Evolutionary conservation across 2,329 filamentous ascomycete species (phyloP).

Genomic region (Colletotrichum sp.): DNA sequence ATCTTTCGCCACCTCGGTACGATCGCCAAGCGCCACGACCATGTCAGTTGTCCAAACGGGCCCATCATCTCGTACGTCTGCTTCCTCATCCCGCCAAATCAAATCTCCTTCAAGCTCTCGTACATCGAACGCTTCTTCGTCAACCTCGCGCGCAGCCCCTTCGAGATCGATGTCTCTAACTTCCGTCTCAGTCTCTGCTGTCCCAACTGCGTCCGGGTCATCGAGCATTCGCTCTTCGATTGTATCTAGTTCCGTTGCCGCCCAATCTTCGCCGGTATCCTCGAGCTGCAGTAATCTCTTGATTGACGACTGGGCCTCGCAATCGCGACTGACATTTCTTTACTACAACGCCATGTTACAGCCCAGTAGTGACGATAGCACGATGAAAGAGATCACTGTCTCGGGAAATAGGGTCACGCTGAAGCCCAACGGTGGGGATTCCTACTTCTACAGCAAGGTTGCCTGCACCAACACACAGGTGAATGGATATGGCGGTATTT

Average conservation of each 20-base stretch:
- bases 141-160: not conserved
- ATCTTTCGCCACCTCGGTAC: not conserved
- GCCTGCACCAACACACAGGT: conserved; percentile 55
- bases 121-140: not conserved
- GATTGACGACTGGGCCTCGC: conserved; percentile 66
- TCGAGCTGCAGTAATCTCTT: conserved; percentile 46
- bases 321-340: conserved; percentile 66
- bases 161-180: not conserved
- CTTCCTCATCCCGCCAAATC: not conserved
- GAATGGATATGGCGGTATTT: conserved; percentile 58
- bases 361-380: conserved; percentile 61
- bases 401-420: conserved; percentile 56
- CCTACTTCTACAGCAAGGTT: conserved; percentile 65
- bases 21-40: not conserved
- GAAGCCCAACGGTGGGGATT: conserved; percentile 51
- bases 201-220: not conserved
- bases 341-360: conserved; percentile 64
- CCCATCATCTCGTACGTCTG: not conserved
- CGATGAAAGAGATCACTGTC: conserved; percentile 60
- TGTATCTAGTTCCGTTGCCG: not conserved
- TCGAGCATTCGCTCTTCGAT: not conserved
- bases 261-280: conserved; percentile 8
- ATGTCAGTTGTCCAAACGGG: not conserved
- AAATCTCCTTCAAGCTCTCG: not conserved
- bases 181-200: not conserved